Conservation (phyloP, 2,329 filamentous ascomycete genomes). For the Hypoxylon sp. region DNA sequence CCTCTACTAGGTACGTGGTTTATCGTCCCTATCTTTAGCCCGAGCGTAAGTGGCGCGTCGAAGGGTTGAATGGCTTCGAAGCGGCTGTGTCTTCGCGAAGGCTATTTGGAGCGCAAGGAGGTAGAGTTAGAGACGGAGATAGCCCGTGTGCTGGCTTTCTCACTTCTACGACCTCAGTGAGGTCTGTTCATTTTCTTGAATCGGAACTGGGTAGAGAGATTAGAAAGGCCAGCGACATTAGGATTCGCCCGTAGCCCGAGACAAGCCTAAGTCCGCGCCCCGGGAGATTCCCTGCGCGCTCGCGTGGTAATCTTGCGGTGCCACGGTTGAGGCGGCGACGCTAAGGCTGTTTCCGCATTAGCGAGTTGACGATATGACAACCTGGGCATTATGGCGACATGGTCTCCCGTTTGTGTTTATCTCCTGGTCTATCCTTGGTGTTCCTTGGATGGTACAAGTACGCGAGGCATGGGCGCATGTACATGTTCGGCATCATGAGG, state of each 20-base stretch:
- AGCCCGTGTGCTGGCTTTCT: background rate
- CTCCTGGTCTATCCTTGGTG: background rate
- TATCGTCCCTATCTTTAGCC: background rate
- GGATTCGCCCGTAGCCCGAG: background rate
- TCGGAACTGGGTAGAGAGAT: no score
- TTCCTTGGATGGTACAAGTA: background rate
- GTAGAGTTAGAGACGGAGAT: slow-evolving; percentile 18
- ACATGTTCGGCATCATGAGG: slow-evolving; percentile 3
- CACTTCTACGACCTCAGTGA: background rate
- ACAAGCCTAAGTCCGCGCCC: slow-evolving; percentile 10
- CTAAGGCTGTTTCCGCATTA: slow-evolving; percentile 12
- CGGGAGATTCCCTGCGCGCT: slow-evolving; percentile 20
- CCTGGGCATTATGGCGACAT: background rate
- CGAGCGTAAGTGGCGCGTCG: background rate
- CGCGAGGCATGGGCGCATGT: background rate
- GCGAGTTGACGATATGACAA: slow-evolving; percentile 6
- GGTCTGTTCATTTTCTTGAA: no score
- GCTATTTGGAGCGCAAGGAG: background rate
- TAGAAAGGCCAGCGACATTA: background rate
- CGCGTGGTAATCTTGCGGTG: slow-evolving; percentile 19
- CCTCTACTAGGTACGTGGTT: background rate
- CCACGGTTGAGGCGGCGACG: slow-evolving; percentile 16
- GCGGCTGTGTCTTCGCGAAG: background rate
- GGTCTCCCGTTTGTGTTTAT: background rate
- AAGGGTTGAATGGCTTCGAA: background rate